Percentiles rank a stretch among this genome's conserved stretches.
Conservation (phyloP, 23 red algal genomes). For the Pyropia yezoensis region DNA sequence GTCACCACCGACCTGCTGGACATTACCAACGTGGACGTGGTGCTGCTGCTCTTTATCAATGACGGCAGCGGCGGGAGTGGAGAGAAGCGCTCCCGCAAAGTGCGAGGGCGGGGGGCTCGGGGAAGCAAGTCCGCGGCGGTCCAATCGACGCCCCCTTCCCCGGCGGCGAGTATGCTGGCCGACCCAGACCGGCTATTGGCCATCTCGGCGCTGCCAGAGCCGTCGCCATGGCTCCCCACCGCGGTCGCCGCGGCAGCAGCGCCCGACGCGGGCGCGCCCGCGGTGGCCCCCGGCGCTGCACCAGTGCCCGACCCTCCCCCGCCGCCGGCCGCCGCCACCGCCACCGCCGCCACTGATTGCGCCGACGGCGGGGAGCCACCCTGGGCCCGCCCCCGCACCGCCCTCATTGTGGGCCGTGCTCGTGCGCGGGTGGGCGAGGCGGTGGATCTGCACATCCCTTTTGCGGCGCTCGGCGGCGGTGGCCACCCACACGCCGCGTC, state of each 20-base stretch:
- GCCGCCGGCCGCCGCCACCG: too few species aligned
- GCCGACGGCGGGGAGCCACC: too few species aligned
- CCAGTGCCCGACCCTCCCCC: neutral
- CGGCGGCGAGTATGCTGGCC: too few species aligned
- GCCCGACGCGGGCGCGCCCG: too few species aligned
- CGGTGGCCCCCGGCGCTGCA: neutral
- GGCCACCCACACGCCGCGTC: constrained; percentile 64
- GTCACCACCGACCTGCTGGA: constrained; percentile 53
- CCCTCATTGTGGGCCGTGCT: constrained; percentile 38
- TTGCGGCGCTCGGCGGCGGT: constrained; percentile 36
- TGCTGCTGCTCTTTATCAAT: constrained; percentile 39
- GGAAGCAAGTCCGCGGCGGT: neutral
- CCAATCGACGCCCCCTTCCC: neutral
- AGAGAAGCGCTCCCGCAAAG: neutral
- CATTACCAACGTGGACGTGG: constrained; percentile 54
- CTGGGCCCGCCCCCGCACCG: too few species aligned
- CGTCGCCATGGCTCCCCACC: neutral
- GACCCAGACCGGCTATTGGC: too few species aligned
- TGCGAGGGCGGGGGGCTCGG: neutral
- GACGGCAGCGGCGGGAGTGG: neutral
- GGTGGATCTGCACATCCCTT: constrained; percentile 25
- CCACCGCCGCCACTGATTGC: too few species aligned
- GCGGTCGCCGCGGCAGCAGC: too few species aligned
- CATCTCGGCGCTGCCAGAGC: too few species aligned
- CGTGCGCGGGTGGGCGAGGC: constrained; percentile 45